These are phyloP conservation scores for Plectosphaerella sp. DNA, from an alignment of 2,329 filamentous ascomycete species.

Conservation along the genomic window DNA sequence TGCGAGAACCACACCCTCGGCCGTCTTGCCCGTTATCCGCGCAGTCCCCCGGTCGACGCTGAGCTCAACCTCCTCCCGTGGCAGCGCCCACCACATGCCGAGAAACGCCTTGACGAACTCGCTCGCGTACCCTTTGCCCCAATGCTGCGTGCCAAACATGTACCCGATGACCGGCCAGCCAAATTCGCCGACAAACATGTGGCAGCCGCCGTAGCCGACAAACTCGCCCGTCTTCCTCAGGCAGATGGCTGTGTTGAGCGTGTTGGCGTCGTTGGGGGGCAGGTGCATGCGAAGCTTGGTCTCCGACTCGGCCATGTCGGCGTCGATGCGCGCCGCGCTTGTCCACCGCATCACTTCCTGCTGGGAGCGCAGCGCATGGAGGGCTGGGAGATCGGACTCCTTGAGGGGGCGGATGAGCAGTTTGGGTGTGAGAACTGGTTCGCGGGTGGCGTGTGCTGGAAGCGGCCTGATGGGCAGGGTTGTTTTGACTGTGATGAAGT, in stretches of 20 bases:
- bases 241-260: conserved; percentile 54
- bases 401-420: conserved; percentile 49
- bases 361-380: conserved; percentile 50
- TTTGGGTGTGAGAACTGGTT: conserved; percentile 43
- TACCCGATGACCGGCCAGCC: conserved; percentile 59
- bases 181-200: conserved; percentile 25
- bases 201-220: conserved; percentile 44
- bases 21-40: conserved; percentile 1
- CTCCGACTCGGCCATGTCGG: conserved; percentile 37
- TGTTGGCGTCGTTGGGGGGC: conserved; percentile 43
- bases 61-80: conserved; percentile 38
- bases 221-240: conserved; percentile 42
- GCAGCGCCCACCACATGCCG: conserved; percentile 42
- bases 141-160: conserved; percentile 46
- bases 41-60: conserved; percentile 35
- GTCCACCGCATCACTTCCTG: conserved; percentile 62
- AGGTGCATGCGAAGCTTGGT: conserved; percentile 33
- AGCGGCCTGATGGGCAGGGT: conserved; percentile 39
- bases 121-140: conserved; percentile 53
- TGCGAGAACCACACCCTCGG: conserved; percentile 16
- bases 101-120: conserved; percentile 49
- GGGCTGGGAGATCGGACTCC: conserved; percentile 42
- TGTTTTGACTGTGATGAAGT: conserved; percentile 39
- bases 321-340: conserved; percentile 33
- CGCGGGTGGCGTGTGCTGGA: conserved; percentile 31